phyloP scores from a whole-genome alignment of 2,329 filamentous ascomycete genomes.

The Aspergillus fumigatus region DNA sequence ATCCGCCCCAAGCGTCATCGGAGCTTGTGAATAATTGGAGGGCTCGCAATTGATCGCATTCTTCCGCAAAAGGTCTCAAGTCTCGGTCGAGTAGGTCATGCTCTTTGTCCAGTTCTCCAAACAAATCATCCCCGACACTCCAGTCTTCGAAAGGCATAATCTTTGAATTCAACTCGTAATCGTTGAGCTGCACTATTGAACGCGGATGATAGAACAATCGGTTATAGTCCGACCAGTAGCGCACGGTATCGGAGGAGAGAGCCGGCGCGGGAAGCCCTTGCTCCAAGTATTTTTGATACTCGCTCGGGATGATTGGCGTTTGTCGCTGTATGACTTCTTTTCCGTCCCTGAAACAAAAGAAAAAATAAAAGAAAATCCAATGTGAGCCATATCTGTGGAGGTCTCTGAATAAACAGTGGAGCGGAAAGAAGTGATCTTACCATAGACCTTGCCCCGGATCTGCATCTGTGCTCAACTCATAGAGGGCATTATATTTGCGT shows the following conservation, averaged over 20 bases:
- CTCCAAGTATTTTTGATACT: slow-evolving; percentile 78
- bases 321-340: slow-evolving; percentile 65
- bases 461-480: slow-evolving; percentile 53
- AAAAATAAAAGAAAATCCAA: background rate
- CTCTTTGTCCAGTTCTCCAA: slow-evolving; percentile 67
- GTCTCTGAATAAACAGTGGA: background rate
- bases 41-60: slow-evolving; percentile 87
- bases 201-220: slow-evolving; percentile 87
- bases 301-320: slow-evolving; percentile 61
- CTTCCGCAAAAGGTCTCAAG: slow-evolving; percentile 80
- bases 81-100: slow-evolving; percentile 89
- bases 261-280: slow-evolving; percentile 59
- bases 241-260: slow-evolving; percentile 66
- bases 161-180: slow-evolving; percentile 77
- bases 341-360: slow-evolving; percentile 52
- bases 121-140: slow-evolving; percentile 69
- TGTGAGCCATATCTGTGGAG: background rate
- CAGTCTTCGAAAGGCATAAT: slow-evolving; percentile 80
- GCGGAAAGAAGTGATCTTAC: slow-evolving; percentile 24
- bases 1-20: slow-evolving; percentile 80
- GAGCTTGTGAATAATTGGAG: slow-evolving; percentile 69
- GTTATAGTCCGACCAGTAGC: slow-evolving; percentile 96
- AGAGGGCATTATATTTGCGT: slow-evolving; percentile 81
- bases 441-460: slow-evolving; percentile 40
- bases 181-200: slow-evolving; percentile 79